Base-by-base conservation (phyloP, 306 rosid genomes). In the Begonia masoniana region DNA sequence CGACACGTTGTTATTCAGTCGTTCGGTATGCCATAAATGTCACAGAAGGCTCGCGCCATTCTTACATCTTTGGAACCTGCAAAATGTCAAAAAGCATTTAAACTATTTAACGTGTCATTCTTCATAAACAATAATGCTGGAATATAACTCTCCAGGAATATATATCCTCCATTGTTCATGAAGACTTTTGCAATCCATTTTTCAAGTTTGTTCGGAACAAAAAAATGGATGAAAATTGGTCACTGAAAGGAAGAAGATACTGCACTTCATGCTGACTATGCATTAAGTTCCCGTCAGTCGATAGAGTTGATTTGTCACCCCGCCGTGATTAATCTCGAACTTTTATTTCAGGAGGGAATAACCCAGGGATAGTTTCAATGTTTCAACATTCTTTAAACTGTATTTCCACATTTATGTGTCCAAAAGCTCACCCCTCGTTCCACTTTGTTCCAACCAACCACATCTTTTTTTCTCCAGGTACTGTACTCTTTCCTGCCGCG, bases 31-130 rank as follows among this genome's bases (percentile, higher is more conserved):
- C 84, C 79, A 62, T 85, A 1, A 65, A 45, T 2, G 52, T 65
- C 14, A 68, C 56, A n/a, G 82, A 76, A 48, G 97, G 88, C 17
- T 64, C 62, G 6, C 77, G n/a, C 94, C 55, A 91, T 73, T 73
- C 64, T 74, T 13, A 91, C 76, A 62, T 81, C 71, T 15, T 57
- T 36, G 71, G n/a, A 83, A 91, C 78, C 97, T 88, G 77, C 71
- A 77, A 55, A 65, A 15, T 39, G 47, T 52, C 36, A 51, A 43
- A 43, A 45, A 31, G 39, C 39, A 31, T 31, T 31, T 31, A 31
- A 31, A n/a, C 39, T 31, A 31, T 31, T 0, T 31, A 31, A 31
- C 9, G 9, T 31, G 2, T 31, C 9, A 4, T 21, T 31, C 2
- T 31, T 3, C 39, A 31, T 6, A 31, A 31, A 31, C 39, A 31